Conservation (phyloP, 2,329 filamentous ascomycete species). For the Herpotrichia juniperi region DNA sequence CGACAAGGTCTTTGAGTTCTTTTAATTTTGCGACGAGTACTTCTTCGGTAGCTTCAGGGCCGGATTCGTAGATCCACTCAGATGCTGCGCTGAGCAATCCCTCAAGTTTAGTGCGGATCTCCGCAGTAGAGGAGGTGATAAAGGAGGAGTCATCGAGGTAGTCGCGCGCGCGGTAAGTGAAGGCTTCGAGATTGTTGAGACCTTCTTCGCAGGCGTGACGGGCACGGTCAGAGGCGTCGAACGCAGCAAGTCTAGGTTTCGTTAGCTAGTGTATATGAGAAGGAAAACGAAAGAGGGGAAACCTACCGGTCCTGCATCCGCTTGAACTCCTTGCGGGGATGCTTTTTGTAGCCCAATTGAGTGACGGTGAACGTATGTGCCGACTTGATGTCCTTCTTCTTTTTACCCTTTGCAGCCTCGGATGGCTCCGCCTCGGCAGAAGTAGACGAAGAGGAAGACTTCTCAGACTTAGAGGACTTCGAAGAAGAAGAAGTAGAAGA, state of each 20-base stretch:
- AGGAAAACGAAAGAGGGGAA: background rate
- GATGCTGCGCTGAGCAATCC: slow-evolving; percentile 71
- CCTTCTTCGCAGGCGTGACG: slow-evolving; percentile 81
- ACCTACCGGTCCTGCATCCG: slow-evolving; percentile 64
- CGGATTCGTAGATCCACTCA: slow-evolving; percentile 92
- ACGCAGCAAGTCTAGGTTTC: slow-evolving; percentile 71
- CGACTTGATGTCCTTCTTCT: slow-evolving; percentile 60
- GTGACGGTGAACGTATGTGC: slow-evolving; percentile 55
- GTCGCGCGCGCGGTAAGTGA: slow-evolving; percentile 87
- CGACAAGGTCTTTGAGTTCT: slow-evolving; percentile 76
- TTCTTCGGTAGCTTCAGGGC: slow-evolving; percentile 74
- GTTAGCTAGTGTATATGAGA: slow-evolving; percentile 21
- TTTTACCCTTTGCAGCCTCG: slow-evolving; percentile 58
- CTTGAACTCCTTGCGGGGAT: slow-evolving; percentile 65
- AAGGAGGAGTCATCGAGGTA: slow-evolving; percentile 80
- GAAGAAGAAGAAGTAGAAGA: slow-evolving; percentile 54
- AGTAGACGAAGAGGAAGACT: slow-evolving; percentile 45
- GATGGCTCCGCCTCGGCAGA: slow-evolving; percentile 52
- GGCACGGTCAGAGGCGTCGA: slow-evolving; percentile 82
- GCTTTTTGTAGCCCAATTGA: slow-evolving; percentile 58
- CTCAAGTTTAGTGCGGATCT: slow-evolving; percentile 70
- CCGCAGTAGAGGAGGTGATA: slow-evolving; percentile 70
- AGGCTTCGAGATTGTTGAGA: slow-evolving; percentile 90
- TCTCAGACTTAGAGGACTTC: slow-evolving; percentile 41
- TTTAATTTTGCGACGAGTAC: slow-evolving; percentile 79